Conservation (phyloP, 148 eudicot species). For the Mesembryanthemum crystallinum region DNA sequence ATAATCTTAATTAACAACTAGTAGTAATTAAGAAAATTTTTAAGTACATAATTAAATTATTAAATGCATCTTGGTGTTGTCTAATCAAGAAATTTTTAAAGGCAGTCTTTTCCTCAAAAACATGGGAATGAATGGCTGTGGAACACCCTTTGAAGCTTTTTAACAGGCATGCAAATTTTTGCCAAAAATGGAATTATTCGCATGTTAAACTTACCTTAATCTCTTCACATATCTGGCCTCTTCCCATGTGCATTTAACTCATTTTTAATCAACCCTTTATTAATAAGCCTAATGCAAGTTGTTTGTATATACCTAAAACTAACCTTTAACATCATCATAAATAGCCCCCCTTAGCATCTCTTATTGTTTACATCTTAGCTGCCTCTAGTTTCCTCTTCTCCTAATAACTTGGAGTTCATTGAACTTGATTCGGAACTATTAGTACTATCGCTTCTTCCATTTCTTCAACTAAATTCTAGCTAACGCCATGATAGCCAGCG, state of each 20-base stretch:
- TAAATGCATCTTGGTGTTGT: constrained; percentile 30
- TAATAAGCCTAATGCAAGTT: not conserved
- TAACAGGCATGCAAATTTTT: constrained; percentile 21
- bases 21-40: not conserved
- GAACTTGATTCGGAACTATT: not conserved
- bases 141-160: constrained; percentile 20
- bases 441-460: too few relatives aligned
- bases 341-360: constrained; percentile 34
- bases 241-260: constrained; percentile 20
- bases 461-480: too few relatives aligned
- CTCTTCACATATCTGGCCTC: not conserved
- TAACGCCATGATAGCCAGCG: not conserved
- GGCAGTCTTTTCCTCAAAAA: constrained; percentile 26
- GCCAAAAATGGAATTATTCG: constrained; percentile 38
- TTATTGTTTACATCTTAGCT: not conserved
- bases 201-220: constrained; percentile 21
- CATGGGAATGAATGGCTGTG: constrained; percentile 19
- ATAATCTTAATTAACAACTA: constrained; percentile 3
- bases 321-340: constrained; percentile 26
- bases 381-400: not conserved
- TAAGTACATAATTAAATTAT: not conserved
- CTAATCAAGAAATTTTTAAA: constrained; percentile 28
- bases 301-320: not conserved
- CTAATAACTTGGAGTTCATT: not conserved
- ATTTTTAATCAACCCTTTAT: constrained; percentile 15